Evolutionary conservation across 2,329 filamentous ascomycete genomes (phyloP), one percentile per base, ranked within the genome.

Genomic region (Penicillium palitans): DNA sequence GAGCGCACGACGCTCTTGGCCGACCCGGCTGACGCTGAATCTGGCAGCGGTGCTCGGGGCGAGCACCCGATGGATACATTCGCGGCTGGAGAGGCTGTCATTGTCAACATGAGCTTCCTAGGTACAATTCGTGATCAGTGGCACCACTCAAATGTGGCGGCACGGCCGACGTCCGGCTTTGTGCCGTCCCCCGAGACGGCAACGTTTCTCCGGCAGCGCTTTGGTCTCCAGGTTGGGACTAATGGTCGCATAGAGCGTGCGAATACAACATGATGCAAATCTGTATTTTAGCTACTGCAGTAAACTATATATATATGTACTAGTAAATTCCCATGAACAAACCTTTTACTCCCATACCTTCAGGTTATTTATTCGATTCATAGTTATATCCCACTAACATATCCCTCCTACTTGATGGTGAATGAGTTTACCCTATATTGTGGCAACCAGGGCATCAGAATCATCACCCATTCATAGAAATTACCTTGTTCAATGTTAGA

Each of bases 111-210:
- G 60, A 66, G 73, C 25, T 52, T 79, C 9, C 55, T 73, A 13
- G 61, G 66, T 42, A 70, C 72, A 6, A 68, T 79, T 31, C 68
- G 70, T 13, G 72, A 76, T 52, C 77, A 79, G 58, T 79, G 75
- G 77, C 57, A 60, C 29, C 70, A 75, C 54, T 70, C 65, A 1
- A 61, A 61, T 29, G 62, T 53, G 21, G 61, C 60, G 17, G 29
- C 63, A n/a, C 66, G 66, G 46, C 59, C 70, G 9, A 48, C 70
- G 9, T 42, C 65, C 13, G 54, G 66, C 6, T 72, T 69, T 52
- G 62, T 66, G 25, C 71, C 71, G 5, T 73, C 73, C 0, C 68
- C 68, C 19, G 71, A 75, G 51, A 71, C 74, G 15, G 71, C 73
- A 21, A 70, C 69, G 2, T 76, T 76, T 48, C 63, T 77, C 13